These are phyloP conservation scores for Phytopythium boreale DNA, from an alignment of 352 stramenopile species.

Conservation along the genomic window DNA sequence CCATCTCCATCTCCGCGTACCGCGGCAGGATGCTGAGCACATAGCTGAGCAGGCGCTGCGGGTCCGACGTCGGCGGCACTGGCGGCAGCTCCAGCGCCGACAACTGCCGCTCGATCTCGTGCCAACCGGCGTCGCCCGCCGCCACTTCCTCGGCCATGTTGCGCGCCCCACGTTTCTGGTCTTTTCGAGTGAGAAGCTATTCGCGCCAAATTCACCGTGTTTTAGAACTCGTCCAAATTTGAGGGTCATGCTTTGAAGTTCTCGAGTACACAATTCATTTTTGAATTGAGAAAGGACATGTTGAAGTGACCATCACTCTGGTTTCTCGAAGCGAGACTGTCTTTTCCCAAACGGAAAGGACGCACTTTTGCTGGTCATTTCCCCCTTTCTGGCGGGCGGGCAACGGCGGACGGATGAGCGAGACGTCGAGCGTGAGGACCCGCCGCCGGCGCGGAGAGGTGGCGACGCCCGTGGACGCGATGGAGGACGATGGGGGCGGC, in stretches of 20 bases:
- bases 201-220: background rate
- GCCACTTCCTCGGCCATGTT: constrained; percentile 6
- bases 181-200: no score
- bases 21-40: constrained; percentile 70
- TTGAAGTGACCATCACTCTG: constrained; percentile 59
- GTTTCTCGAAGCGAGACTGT: background rate
- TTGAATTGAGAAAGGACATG: constrained; percentile 20
- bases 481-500: constrained; percentile 36
- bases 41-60: constrained; percentile 69
- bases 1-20: constrained; percentile 86
- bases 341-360: constrained; percentile 2
- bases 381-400: constrained; percentile 27
- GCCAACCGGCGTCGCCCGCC: constrained; percentile 32
- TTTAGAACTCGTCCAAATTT: background rate
- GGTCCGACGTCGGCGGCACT: constrained; percentile 69
- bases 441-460: constrained; percentile 25
- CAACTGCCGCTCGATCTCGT: constrained; percentile 55
- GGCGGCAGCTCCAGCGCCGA: constrained; percentile 48
- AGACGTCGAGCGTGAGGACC: constrained; percentile 62
- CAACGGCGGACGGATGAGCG: constrained; percentile 66
- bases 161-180: background rate
- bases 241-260: background rate
- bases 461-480: constrained; percentile 35
- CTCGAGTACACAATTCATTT: constrained; percentile 13
- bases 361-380: background rate